Conservation (phyloP, 225 moss, liverwort and hornwort genomes). For the Pleurozium schreberi region DNA sequence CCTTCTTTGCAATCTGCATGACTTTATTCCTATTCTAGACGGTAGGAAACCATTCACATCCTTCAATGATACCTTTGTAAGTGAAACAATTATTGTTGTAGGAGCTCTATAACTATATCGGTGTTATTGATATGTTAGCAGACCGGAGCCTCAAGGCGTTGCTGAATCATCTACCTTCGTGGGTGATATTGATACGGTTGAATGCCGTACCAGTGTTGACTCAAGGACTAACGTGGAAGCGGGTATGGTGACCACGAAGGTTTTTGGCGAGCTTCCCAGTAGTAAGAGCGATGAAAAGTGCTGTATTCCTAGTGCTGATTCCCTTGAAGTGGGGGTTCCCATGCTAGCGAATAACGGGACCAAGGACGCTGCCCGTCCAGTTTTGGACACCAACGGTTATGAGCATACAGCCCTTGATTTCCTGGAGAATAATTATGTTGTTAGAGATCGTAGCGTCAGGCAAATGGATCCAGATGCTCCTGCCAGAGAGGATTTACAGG, state of each 20-base stretch:
- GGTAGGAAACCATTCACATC: not conserved
- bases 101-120: not conserved
- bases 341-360: not conserved
- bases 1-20: not conserved
- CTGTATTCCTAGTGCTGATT: not conserved
- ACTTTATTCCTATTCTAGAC: not conserved
- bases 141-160: slow-evolving; percentile 4
- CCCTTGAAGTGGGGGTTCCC: not conserved
- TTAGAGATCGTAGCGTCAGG: not conserved
- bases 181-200: not conserved
- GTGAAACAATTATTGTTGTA: not conserved
- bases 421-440: not conserved
- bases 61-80: not conserved
- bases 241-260: not conserved
- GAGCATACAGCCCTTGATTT: not conserved
- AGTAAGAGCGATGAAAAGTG: not conserved
- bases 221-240: not conserved
- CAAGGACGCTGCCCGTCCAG: not conserved
- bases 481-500: slow-evolving; percentile 1
- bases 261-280: not conserved
- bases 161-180: slow-evolving; percentile 2
- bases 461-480: not conserved
- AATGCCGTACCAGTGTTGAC: not conserved
- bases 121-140: slow-evolving; percentile 1
- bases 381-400: not conserved